Base-by-base conservation (phyloP, 1,284 basidiomycete genomes). In the Sanghuangporus sanghuang region DNA sequence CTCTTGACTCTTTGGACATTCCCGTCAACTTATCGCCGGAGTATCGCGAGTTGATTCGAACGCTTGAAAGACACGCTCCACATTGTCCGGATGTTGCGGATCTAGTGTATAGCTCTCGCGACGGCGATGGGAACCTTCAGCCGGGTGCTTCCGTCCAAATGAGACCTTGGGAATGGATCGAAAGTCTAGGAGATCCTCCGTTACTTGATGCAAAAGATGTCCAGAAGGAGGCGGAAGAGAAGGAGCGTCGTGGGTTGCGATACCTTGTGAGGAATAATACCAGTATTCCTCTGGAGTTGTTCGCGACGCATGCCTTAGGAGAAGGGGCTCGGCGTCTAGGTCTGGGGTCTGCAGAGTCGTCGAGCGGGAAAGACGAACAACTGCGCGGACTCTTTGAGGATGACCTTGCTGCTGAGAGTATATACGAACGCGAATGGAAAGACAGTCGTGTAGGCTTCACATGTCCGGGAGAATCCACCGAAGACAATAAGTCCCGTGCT, bases 111-210 rank as follows among this genome's bases (percentile, higher is more conserved):
- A 81, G 81, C 2, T 78, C 84, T 61, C 79, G 79, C 35, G 85
- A 87, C 67, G 66, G 81, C 2, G 74, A 76, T 6, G 86, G 84
- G 1, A 76, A 79, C 6, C 65, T 83, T 5, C 71, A 84, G 6
- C 75, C 78, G 63, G 80, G 81, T 21, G 71, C 75, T 11, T 78
- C 82, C 0, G 87, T 92, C 18, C 77, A 83, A 63, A 88, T 90
- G 71, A 81, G 85, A 49, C 89, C 91, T 12, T 93, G 90, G 90
- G 91, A 93, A 72, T 93, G 90, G 91, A 83, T 86, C 6, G 91
- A 92, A 71, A 84, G 87, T 71, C 71, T 92, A 1, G 89, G 89
- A 2, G 89, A 91, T 64, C 78, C 80, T 2, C 69, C 75, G 3
- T 64, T 72, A 6, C 62, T 74, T 14, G 81, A 82, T 46, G 63